These are phyloP conservation scores for Trifolium dubium DNA, from an alignment of 306 rosid genomes.

Conservation along the genomic window DNA sequence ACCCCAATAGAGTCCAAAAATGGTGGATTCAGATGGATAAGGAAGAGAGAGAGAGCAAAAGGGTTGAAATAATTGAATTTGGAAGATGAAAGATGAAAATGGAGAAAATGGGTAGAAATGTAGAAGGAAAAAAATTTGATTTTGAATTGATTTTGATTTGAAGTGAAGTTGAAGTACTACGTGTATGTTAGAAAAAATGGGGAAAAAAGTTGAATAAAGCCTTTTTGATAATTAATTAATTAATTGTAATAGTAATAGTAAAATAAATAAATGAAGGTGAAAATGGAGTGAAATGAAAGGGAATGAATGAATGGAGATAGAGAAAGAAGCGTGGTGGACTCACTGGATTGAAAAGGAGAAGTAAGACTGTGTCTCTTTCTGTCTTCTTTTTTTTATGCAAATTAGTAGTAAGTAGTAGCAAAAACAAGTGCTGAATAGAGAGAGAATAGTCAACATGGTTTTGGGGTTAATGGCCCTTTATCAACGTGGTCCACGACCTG, in stretches of 20 bases:
- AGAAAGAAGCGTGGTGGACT: background rate
- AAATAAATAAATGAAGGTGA: background rate
- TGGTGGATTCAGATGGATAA: slow-evolving; percentile 12
- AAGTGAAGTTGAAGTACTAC: slow-evolving; percentile 48
- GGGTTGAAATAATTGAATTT: slow-evolving; percentile 35
- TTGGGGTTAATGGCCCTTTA: too few species aligned
- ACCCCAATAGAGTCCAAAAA: slow-evolving; percentile 36
- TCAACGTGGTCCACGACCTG: too few species aligned
- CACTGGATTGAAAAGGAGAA: too few species aligned
- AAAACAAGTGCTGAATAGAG: too few species aligned
- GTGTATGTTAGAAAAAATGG: slow-evolving; percentile 34
- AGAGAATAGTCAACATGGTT: too few species aligned
- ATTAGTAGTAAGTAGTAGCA: too few species aligned
- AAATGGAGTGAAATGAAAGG: background rate
- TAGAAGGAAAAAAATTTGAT: slow-evolving; percentile 32
- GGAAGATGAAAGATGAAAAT: background rate
- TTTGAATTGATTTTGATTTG: slow-evolving; percentile 22
- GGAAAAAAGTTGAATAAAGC: background rate
- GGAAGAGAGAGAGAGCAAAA: background rate
- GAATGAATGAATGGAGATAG: too few species aligned
- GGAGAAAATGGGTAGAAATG: background rate
- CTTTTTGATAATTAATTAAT: too few species aligned
- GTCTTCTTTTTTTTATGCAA: too few species aligned
- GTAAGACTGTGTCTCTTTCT: too few species aligned
- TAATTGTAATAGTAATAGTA: too few species aligned